Evolutionary conservation across 2,329 filamentous ascomycete species (phyloP), one percentile per base, ranked within the genome.

Genomic region (Hymenoscyphus fraxineus): DNA sequence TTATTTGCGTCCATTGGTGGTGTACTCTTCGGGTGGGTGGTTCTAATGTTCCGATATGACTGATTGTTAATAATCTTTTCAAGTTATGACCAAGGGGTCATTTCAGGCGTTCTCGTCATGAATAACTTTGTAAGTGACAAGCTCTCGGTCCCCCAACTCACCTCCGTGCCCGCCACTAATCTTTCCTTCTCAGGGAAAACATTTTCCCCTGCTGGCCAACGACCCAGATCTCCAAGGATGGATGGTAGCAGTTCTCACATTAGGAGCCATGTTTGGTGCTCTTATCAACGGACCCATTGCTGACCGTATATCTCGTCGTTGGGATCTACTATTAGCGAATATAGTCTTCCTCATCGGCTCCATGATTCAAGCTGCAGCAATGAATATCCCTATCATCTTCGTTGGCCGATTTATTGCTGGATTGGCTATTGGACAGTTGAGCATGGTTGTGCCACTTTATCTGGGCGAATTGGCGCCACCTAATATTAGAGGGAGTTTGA

Each of bases 371-470:
- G 81, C 83, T 2, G 87, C 83, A 2, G 85, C 88, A 0, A 80
- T 86, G 59, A 74, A 77, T 10, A 82, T 77, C 1, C 84, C 85
- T 0, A 80, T 82, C 67, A 78, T 84, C 51, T 80, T 82, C 10
- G 90, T 91, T 44, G 89, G 89, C 6, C 82, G 89, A 4, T 91
- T 91, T 72, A 80, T 92, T 67, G 90, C 89, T n/a, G 81, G 81
- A 13, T 63, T 81, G n/a, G 80, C 80, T 1, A 76, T 83, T 31
- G 81, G 81, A 3, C 72, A 79, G 58, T 74, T 81, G 67, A 79
- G 79, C 2, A 75, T 77, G n/a, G 79, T 77, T 60, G 58, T 65
- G 6, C 66, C 66, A 5, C 19, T 67, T 5, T 67, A 67, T 38
- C 39, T 66, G 13, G 56, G 59, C n/a, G 66, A 67, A 35, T 35